Percentiles rank a stretch among this genome's conserved stretches.
Evolutionary conservation across 2,329 filamentous ascomycete genomes (phyloP).

Genomic region (Calcarisporium arbuscula): DNA sequence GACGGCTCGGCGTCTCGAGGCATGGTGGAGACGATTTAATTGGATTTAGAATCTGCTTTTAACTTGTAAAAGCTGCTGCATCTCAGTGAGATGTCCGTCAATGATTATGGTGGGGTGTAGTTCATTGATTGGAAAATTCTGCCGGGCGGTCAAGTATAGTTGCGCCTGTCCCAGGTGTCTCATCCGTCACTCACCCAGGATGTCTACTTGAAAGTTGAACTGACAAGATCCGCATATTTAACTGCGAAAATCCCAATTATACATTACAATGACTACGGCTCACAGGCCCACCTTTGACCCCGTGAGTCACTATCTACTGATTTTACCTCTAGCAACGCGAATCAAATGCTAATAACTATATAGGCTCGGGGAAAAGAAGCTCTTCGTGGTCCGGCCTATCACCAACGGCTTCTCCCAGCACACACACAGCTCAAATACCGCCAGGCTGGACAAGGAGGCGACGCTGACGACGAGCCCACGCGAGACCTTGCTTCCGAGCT

Average conservation of each 20-base stretch:
- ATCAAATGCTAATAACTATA: slow-evolving; percentile 18
- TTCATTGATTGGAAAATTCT: slow-evolving; percentile 30
- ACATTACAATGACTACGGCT: slow-evolving; percentile 53
- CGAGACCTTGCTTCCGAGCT: slow-evolving; percentile 88
- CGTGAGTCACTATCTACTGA: slow-evolving; percentile 40
- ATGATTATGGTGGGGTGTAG: slow-evolving; percentile 9
- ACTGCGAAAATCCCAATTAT: slow-evolving; percentile 1
- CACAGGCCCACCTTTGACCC: slow-evolving; percentile 95
- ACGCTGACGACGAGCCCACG: slow-evolving; percentile 57
- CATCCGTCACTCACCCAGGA: too few species aligned
- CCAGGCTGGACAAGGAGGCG: slow-evolving; percentile 81
- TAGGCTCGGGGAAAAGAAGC: slow-evolving; percentile 92
- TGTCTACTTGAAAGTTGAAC: not conserved
- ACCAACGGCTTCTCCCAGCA: slow-evolving; percentile 89
- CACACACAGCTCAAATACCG: slow-evolving; percentile 89
- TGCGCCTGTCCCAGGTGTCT: too few species aligned
- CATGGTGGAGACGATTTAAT: slow-evolving; percentile 48
- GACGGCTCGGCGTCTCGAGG: slow-evolving; percentile 89
- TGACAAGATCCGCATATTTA: slow-evolving; percentile 1
- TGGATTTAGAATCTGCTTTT: slow-evolving; percentile 9
- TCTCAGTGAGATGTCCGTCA: slow-evolving; percentile 8
- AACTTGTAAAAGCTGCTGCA: slow-evolving; percentile 11
- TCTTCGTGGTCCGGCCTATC: slow-evolving; percentile 86
- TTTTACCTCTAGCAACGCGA: not conserved
- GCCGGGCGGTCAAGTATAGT: slow-evolving; percentile 51